Base-by-base conservation (phyloP, 1,139 yeast genomes). In the Diutina mesorugosa region DNA sequence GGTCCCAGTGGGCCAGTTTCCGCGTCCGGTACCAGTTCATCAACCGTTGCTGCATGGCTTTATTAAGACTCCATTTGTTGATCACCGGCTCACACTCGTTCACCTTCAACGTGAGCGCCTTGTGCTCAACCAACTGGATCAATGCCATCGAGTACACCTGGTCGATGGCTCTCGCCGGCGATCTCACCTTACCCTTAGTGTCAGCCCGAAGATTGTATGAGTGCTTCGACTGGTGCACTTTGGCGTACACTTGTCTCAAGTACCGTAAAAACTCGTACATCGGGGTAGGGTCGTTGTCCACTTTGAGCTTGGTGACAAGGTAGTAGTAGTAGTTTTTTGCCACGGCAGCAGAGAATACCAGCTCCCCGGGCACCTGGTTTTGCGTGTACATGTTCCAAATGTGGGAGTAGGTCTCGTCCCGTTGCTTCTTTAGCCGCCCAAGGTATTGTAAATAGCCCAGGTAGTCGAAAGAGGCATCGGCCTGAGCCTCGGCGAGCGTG, bases 61-160 rank as follows among this genome's bases (percentile, higher is more conserved):
- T 10, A n/a, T n/a, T 16, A 16, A 50, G 32, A 30, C 53, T 50
- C 53, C 53, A 50, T 16, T 50, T 30, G 32, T 30, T 32, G 18
- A 50, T 50, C 29, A 50, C 18, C 10, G 41, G 29, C 10, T n/a
- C 26, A 32, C 53, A 50, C 21, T 50, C 28, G 35, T 50, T 50
- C n/a, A 18, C 9, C 14, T 6, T 6, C 10, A 50, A 16, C 26
- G 41, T 8, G 6, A 16, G 21, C 29, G 45, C 53, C 9, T 50
- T 30, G 21, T 50, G 53, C 4, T 50, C 53, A 6, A 50, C 53
- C n/a, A 50, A 16, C 35, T 50, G 53, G 41, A 50, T 50, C n/a
- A 50, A 12, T 18, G 53, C 45, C 53, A 50, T 50, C 53, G 16
- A 16, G 45, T 50, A 50, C 21, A 50, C 32, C 10, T 50, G 21